A percentile compares a stretch with the other conserved stretches of the same genome.
Evolutionary conservation across 768 basidiomycete species (phyloP).

Genomic region (Amanita molliuscula): DNA sequence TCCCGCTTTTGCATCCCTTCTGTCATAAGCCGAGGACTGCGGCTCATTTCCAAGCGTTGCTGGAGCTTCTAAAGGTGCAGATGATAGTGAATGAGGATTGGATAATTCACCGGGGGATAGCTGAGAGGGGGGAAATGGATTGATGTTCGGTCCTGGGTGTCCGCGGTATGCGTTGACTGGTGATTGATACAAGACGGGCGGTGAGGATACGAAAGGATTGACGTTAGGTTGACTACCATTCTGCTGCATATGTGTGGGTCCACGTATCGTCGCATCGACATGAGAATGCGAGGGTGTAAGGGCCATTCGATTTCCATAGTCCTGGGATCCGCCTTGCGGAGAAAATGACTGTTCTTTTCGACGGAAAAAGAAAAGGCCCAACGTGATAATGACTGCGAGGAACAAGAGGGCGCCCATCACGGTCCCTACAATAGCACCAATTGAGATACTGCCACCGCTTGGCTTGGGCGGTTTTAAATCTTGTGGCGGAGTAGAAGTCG

Average conservation of each 20-base stretch:
- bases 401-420: conserved; percentile 45
- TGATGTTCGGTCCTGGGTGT: conserved; percentile 7
- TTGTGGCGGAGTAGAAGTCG: conserved; percentile 13
- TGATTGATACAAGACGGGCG: conserved; percentile 7
- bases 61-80: neutral
- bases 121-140: neutral
- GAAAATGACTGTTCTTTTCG: conserved; percentile 13
- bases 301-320: neutral
- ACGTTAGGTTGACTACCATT: neutral
- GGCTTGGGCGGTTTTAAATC: conserved; percentile 5
- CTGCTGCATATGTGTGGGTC: neutral
- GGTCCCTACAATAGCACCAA: conserved; percentile 39
- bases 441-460: conserved; percentile 18
- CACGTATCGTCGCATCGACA: neutral
- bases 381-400: conserved; percentile 37
- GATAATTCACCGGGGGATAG: conserved; percentile 12
- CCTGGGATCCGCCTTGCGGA: neutral
- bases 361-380: conserved; percentile 41
- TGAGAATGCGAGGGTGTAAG: neutral
- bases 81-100: conserved; percentile 12
- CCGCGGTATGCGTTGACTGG: conserved; percentile 2
- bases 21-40: conserved; percentile 14
- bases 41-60: neutral
- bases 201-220: neutral
- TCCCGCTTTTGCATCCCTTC: conserved; percentile 50